Evolutionary conservation across 208 protist species (phyloP).

Genomic region (Angomonas ambiguus): DNA sequence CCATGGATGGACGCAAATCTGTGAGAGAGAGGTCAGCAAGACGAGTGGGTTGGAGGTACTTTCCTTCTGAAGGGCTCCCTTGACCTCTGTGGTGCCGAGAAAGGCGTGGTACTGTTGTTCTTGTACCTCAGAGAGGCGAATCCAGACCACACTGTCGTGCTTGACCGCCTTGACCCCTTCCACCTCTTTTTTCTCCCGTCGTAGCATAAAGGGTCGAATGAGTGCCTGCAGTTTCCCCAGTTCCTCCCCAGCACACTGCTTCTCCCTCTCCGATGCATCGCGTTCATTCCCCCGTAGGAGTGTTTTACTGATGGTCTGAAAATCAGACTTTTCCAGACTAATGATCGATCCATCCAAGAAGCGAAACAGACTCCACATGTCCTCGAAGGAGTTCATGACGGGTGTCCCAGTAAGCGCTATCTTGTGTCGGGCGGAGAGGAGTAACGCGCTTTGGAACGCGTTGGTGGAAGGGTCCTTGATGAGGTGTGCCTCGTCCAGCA

Average conservation of each 20-base stretch:
- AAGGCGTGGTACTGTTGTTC: conserved; percentile 57
- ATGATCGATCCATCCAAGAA: conserved; percentile 73
- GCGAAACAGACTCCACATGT: conserved; percentile 83
- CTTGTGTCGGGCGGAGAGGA: conserved; percentile 64
- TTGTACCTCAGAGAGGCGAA: conserved; percentile 56
- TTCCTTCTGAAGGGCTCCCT: conserved; percentile 8
- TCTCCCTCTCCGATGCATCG: conserved; percentile 49
- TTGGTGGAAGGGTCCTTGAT: conserved; percentile 69
- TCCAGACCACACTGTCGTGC: conserved; percentile 77
- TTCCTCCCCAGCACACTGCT: conserved; percentile 27
- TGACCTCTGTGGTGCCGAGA: conserved; percentile 25
- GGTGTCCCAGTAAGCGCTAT: conserved; percentile 82
- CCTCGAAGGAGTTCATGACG: conserved; percentile 81
- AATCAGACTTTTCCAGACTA: conserved; percentile 25
- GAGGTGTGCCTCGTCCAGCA: conserved; percentile 83
- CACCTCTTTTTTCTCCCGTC: conserved; percentile 63
- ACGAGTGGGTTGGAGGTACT: conserved; percentile 36
- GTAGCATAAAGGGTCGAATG: conserved; percentile 73
- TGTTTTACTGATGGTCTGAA: conserved; percentile 36
- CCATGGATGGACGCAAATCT: conserved; percentile 82
- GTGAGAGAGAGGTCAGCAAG: conserved; percentile 57
- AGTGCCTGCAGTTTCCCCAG: conserved; percentile 43
- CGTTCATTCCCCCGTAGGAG: conserved; percentile 74
- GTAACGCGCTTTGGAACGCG: conserved; percentile 48
- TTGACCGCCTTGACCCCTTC: conserved; percentile 32